These are phyloP conservation scores for Amylocystis lapponica DNA, from an alignment of 768 basidiomycete genomes.

Conservation along the genomic window DNA sequence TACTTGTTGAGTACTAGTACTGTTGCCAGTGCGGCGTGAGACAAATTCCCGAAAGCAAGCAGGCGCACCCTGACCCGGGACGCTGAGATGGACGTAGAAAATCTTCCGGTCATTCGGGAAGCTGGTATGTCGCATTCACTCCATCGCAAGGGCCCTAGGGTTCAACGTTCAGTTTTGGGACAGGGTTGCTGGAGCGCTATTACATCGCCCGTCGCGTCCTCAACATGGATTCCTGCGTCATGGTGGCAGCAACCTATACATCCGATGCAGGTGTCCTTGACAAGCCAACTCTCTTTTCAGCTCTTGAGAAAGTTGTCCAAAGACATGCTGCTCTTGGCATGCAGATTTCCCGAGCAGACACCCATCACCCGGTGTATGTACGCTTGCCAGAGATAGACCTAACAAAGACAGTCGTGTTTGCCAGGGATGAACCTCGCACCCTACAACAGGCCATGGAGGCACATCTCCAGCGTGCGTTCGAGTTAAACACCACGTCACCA, in stretches of 20 bases:
- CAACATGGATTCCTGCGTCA: constrained; percentile 29
- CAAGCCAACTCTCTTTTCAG: constrained; percentile 21
- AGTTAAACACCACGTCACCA: constrained; percentile 21
- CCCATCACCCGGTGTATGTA: constrained; percentile 18
- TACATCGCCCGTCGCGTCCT: constrained; percentile 28
- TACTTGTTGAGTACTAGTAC: too few species aligned
- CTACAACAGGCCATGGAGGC: constrained; percentile 20
- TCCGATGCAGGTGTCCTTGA: constrained; percentile 14
- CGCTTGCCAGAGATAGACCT: constrained; percentile 27
- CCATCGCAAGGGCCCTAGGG: not conserved
- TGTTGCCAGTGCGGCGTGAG: too few species aligned
- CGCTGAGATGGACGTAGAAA: too few species aligned
- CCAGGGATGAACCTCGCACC: constrained; percentile 9
- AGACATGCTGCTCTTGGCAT: constrained; percentile 27
- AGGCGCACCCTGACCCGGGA: too few species aligned
- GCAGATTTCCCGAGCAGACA: constrained; percentile 17
- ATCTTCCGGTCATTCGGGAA: not conserved
- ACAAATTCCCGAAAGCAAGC: too few species aligned
- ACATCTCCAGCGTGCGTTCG: constrained; percentile 23
- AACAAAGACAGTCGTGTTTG: constrained; percentile 24
- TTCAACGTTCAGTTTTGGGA: not conserved
- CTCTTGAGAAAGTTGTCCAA: constrained; percentile 23
- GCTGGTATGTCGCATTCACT: not conserved
- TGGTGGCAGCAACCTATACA: constrained; percentile 27
- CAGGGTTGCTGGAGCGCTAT: constrained; percentile 32